phyloP scores from a whole-genome alignment of 108 stramenopile species.

The Parietichytrium sp. region DNA sequence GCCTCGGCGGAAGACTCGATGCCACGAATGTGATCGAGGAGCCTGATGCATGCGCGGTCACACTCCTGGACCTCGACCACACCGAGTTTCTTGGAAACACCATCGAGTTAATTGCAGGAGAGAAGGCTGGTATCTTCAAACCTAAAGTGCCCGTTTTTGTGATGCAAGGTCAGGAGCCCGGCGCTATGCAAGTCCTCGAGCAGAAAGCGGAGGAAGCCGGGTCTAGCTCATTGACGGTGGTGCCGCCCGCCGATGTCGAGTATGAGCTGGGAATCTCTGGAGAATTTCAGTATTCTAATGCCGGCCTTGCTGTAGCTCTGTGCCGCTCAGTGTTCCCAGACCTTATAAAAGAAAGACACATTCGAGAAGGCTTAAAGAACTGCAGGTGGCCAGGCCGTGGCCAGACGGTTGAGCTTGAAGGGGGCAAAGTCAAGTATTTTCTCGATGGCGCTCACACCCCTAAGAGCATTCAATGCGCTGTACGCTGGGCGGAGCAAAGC shows the following conservation, averaged over 20 bases:
- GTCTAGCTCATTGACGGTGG: slow-evolving; percentile 20
- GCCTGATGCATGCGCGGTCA: slow-evolving; percentile 59
- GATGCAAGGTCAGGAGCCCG: slow-evolving; percentile 43
- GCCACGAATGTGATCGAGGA: slow-evolving; percentile 77
- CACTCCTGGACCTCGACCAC: slow-evolving; percentile 80
- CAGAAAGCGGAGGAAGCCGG: background rate
- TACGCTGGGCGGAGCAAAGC: background rate
- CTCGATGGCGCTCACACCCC: slow-evolving; percentile 39
- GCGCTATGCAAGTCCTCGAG: slow-evolving; percentile 18
- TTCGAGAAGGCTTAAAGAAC: background rate
- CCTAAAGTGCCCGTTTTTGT: slow-evolving; percentile 41
- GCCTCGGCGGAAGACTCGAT: slow-evolving; percentile 91
- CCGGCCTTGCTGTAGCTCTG: slow-evolving; percentile 6
- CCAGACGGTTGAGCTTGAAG: background rate
- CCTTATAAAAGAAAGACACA: background rate
- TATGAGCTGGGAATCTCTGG: slow-evolving; percentile 43
- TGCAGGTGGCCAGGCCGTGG: slow-evolving; percentile 19
- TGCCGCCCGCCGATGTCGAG: background rate
- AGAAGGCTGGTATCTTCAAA: slow-evolving; percentile 85
- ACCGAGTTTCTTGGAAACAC: slow-evolving; percentile 77
- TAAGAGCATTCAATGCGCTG: slow-evolving; percentile 1
- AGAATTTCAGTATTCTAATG: slow-evolving; percentile 38
- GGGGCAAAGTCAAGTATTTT: background rate
- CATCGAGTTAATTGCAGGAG: slow-evolving; percentile 84
- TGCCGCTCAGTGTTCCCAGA: background rate